phyloP scores from a whole-genome alignment of 352 stramenopile species.

The Poterioochromonas sp. region DNA sequence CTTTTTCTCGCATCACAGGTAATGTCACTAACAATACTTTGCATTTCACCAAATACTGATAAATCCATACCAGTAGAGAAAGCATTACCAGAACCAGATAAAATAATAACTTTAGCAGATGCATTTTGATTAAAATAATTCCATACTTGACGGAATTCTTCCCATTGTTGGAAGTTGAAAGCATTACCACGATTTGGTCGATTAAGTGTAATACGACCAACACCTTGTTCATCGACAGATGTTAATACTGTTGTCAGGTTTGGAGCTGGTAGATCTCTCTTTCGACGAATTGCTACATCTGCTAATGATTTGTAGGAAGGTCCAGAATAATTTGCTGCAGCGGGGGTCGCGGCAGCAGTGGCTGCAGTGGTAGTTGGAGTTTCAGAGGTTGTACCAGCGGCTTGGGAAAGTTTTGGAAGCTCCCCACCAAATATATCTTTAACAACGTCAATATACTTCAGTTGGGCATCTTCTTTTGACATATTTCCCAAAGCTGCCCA shows the following conservation, averaged over 20 bases:
- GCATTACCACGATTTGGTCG: slow-evolving; percentile 68
- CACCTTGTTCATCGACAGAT: slow-evolving; percentile 44
- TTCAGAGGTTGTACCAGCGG: not conserved
- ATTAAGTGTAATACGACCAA: slow-evolving; percentile 66
- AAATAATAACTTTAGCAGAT: slow-evolving; percentile 60
- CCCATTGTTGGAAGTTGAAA: slow-evolving; percentile 78
- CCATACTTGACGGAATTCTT: slow-evolving; percentile 61
- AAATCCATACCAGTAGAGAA: slow-evolving; percentile 79
- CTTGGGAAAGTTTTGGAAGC: not conserved
- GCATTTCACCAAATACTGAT: slow-evolving; percentile 64
- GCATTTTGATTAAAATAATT: slow-evolving; percentile 55
- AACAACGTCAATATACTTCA: slow-evolving; percentile 41
- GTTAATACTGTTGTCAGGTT: not conserved
- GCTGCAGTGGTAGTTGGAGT: not conserved
- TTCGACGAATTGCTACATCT: not conserved
- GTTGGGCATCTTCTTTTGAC: slow-evolving; percentile 57
- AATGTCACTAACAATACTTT: slow-evolving; percentile 54
- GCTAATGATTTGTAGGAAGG: not conserved
- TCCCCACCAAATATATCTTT: slow-evolving; percentile 21
- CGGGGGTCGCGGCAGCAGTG: not conserved
- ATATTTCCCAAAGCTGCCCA: slow-evolving; percentile 61
- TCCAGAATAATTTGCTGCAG: not conserved
- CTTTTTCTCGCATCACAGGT: slow-evolving; percentile 65
- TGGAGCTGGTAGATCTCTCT: not conserved
- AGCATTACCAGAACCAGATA: slow-evolving; percentile 61